These are phyloP conservation scores for Russula olivacea DNA, from an alignment of 768 basidiomycete species.

Conservation along the genomic window DNA sequence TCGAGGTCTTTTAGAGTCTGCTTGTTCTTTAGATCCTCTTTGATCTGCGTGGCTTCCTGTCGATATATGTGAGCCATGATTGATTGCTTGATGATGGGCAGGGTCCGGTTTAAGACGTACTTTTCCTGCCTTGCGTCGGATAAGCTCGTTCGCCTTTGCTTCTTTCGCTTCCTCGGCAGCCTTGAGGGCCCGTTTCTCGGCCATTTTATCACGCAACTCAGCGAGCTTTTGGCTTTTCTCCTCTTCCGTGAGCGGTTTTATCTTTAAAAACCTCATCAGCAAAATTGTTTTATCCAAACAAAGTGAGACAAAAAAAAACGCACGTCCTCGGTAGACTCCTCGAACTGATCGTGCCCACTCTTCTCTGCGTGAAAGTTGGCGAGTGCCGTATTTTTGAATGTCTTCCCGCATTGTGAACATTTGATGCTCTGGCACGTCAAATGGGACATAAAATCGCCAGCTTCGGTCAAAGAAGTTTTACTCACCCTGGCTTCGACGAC, in stretches of 20 bases:
- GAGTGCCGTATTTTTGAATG: constrained; percentile 78
- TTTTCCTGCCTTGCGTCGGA: constrained; percentile 83
- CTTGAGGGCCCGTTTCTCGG: constrained; percentile 70
- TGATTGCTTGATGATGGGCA: neutral
- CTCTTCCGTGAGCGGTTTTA: constrained; percentile 92
- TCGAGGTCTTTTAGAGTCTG: constrained; percentile 81
- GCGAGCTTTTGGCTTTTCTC: constrained; percentile 78
- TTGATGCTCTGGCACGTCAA: constrained; percentile 59
- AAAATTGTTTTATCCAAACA: neutral
- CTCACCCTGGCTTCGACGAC: constrained; percentile 64
- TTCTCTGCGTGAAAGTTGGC: constrained; percentile 94
- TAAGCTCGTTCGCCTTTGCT: constrained; percentile 62
- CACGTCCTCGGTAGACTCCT: constrained; percentile 93
- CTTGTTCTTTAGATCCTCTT: constrained; percentile 72
- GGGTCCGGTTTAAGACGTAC: constrained; percentile 33
- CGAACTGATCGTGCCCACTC: constrained; percentile 92
- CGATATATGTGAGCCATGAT: neutral
- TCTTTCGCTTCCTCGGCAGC: constrained; percentile 69
- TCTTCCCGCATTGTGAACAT: constrained; percentile 78
- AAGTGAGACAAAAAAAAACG: constrained; percentile 14
- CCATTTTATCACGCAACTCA: constrained; percentile 75
- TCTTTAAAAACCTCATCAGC: constrained; percentile 37
- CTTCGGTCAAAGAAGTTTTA: neutral
- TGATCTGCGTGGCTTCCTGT: constrained; percentile 65
- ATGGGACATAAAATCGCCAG: neutral